Base-by-base conservation (phyloP, 1,284 basidiomycete genomes). In the Phylloporus sp. region DNA sequence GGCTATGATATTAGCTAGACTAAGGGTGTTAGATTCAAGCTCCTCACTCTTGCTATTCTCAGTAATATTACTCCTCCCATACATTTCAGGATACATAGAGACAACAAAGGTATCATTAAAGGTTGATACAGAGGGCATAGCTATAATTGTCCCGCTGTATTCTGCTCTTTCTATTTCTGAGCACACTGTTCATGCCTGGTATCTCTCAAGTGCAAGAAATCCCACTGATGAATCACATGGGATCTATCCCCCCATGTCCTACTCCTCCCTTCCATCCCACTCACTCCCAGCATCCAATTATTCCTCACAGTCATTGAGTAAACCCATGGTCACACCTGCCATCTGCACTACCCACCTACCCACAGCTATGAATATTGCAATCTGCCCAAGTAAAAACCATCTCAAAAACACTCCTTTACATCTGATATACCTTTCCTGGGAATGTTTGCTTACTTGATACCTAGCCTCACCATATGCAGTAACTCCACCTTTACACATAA, bases 81-180 rank as follows among this genome's bases (percentile, higher is more conserved):
- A 7, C 37, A 15, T 20, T 25, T 55, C 73, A 71, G 68, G 11
- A 63, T 81, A n/a, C 80, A 68, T 60, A 75, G 83, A 0, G 81
- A 85, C 75, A 85, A 84, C 72, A 55, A 47, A 32, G 80, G 80
- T 0, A 79, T 85, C 7, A 73, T 84, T 19, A 77, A 85, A 66
- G 83, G 81, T 0, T 85, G 81, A 83, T 76, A 78, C 75, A 78
- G 75, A 3, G 76, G 80, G 0, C 27, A 76, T 0, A 83, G 83
- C 64, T 32, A 70, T 17, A 84, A 83, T 70, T 1, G 11, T 1
- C 58, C 60, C 0, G 67, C 71, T 80, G 2, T 77, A 76, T 45
- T 2, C 60, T 35, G 20, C n/a, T 6, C 32, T 62, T 23, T 32
- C 47, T 19, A 3, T 25, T 3, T 7, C 60, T 0, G 10, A 4